A percentile compares a stretch with the other conserved stretches of the same genome.
These are phyloP conservation scores for Alternaria sp. DNA, from an alignment of 2,329 filamentous ascomycete species.

Conservation along the genomic window DNA sequence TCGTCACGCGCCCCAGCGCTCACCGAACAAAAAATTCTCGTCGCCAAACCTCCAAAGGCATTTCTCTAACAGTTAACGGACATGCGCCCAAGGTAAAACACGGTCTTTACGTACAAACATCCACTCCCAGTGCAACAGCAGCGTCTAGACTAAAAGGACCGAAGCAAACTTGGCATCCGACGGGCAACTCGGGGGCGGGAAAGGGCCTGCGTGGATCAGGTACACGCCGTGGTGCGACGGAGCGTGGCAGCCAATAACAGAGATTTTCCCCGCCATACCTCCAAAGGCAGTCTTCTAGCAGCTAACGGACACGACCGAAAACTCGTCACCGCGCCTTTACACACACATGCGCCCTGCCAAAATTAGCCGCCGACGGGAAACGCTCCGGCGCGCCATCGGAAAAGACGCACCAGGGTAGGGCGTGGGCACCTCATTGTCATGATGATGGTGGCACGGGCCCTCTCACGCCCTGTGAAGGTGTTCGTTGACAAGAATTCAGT, in stretches of 20 bases:
- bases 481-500: constrained; percentile 18
- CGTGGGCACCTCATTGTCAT: constrained; percentile 10
- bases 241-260: constrained; percentile 21
- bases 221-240: constrained; percentile 6
- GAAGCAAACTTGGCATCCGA: constrained; percentile 10
- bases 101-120: constrained; percentile 30
- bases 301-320: constrained; percentile 13
- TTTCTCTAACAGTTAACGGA: constrained; percentile 26
- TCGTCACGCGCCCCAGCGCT: constrained; percentile 7
- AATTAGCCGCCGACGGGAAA: constrained; percentile 23
- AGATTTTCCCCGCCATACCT: constrained; percentile 25
- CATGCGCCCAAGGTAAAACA: constrained; percentile 3
- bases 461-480: constrained; percentile 4
- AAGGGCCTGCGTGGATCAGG: constrained; percentile 7
- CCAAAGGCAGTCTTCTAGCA: constrained; percentile 22
- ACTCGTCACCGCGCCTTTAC: neutral
- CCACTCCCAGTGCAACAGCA: constrained; percentile 20
- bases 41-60: constrained; percentile 27
- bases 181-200: constrained; percentile 16
- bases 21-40: constrained; percentile 14
- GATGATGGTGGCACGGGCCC: constrained; percentile 5
- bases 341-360: constrained; percentile 6
- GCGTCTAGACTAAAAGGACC: constrained; percentile 14
- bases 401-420: constrained; percentile 9
- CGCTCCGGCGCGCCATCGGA: constrained; percentile 7